Base-by-base conservation (phyloP, 768 basidiomycete species). In the Lactifluus piperatus region DNA sequence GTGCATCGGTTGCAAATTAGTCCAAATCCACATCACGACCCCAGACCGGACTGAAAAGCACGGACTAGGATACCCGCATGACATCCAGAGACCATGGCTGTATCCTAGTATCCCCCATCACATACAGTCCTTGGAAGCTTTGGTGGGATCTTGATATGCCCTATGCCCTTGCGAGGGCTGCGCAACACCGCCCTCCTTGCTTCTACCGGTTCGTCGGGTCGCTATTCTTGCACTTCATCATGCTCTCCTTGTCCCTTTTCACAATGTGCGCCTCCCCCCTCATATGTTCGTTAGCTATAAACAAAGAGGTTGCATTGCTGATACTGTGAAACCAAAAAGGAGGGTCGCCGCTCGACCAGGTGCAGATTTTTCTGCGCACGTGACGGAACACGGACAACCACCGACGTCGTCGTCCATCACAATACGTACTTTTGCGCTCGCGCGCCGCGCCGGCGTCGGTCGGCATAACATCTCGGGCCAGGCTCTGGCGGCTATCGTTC, bases 101-200 rank as follows among this genome's bases (percentile, higher is more conserved):
- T 36, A 48, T 14, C 30, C 5, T 10, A 9, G 24, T 14, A 6
- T 16, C 37, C 29, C 22, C 44, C 16, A 9, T 9, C 34, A 18
- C 29, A 30, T 41, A 24, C 30, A 36, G 3, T 29, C 51, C 30
- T 49, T 32, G 18, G 4, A 24, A 4, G 34, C 36, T 24, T 18
- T 39, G 13, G 16, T 29, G 20, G n/a, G 22, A 41, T 34, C 43
- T 10, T 55, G 59, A 48, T 46, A 56, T 56, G 54, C 43, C 59
- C 48, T 32, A 60, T 60, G 59, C 18, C 18, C 26, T 22, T 22
- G 50, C 48, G 16, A 51, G 37, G 26, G 46, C n/a, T 46, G 43
- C 48, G 26, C 34, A 18, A 44, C 34, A n/a, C n/a, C 26, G n/a
- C 39, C 49, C 26, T 46, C 49, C 26, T n/a, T 32, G 24, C 27